Conservation (phyloP, 2,329 filamentous ascomycete species). For the Passalora sequoiae region DNA sequence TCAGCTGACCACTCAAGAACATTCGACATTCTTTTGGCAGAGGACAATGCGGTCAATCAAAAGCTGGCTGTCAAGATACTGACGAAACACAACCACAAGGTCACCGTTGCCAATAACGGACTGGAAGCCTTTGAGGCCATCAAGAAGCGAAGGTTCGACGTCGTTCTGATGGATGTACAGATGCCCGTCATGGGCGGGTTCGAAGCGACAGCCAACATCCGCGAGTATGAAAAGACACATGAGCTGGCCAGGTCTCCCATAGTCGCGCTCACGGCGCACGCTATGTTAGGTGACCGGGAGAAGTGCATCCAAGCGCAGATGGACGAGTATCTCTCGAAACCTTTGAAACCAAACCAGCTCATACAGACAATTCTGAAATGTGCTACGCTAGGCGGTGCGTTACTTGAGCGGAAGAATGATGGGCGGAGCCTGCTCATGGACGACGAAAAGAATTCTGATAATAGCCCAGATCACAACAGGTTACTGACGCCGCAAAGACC, state of each 20-base stretch:
- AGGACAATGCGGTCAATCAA: conserved; percentile 97
- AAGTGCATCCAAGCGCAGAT: conserved; percentile 98
- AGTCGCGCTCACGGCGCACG: conserved; percentile 93
- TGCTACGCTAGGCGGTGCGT: conserved; percentile 78
- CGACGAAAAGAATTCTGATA: conserved; percentile 25
- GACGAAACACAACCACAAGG: conserved; percentile 90
- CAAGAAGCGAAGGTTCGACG: conserved; percentile 87
- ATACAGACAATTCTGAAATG: conserved; percentile 98
- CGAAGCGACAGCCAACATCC: conserved; percentile 92
- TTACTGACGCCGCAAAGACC: conserved; percentile 42
- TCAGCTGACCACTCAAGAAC: conserved; percentile 91
- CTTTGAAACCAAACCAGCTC: conserved; percentile 90
- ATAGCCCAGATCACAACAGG: conserved; percentile 25
- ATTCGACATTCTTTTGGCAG: conserved; percentile 89
- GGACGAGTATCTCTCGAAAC: conserved; percentile 98
- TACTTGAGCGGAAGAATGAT: conserved; percentile 68
- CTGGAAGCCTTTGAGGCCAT: conserved; percentile 89
- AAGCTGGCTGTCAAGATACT: conserved; percentile 92
- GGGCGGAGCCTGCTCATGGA: conserved; percentile 23
- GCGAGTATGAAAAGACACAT: conserved; percentile 83
- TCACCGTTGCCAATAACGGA: conserved; percentile 91
- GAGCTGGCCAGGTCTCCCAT: conserved; percentile 83
- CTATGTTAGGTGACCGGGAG: conserved; percentile 96
- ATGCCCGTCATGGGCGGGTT: conserved; percentile 99
- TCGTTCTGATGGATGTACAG: conserved; percentile 98